Base-by-base conservation (phyloP, 805 yeast species). In the Priceomyces fermenticarens region DNA sequence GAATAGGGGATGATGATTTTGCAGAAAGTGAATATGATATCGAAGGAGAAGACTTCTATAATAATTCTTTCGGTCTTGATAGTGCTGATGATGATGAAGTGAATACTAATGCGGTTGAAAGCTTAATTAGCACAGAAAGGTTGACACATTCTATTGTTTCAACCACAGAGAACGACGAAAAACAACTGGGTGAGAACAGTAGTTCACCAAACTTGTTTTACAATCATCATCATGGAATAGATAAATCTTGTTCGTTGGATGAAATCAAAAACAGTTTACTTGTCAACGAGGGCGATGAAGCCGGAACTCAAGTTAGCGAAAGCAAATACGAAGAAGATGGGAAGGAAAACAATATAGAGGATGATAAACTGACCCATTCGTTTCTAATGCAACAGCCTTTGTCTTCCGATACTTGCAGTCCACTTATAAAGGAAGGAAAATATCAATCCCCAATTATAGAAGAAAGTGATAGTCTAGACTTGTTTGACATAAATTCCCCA, bases 401-500 rank as follows among this genome's bases (percentile, higher is more conserved):
- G 8, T 4, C 25, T 20, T 20, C 25, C 25, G 4, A 4, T 20
- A 20, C 25, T 8, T 4, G 8, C 25, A 20, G 4, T 20, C 25
- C 25, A 20, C 4, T 20, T 20, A 8, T 8, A 20, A 20, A 20
- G 8, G 25, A 20, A 20, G 25, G 23, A 8, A 8, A 23, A 10
- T 35, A 30, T 5, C 35, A 26, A 13, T 27, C 51, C 1, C 52
- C 54, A 3, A 46, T 39, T 14, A 37, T 42, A 14, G 36, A 43
- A 12, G 25, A 46, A 3, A 31, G 35, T 15, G 55, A 51, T 27
- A 42, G 47, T 20, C 42, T 54, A 13, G 53, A 55, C n/a, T 36
- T 56, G 7, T 57, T 43, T 44, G 69, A 63, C 32, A 36, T 59
- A 8, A 48, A 47, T 36, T 58, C 65, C 13, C 70, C 70, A 2